These are phyloP conservation scores for Sporothrix curviconia DNA, from an alignment of 2,329 filamentous ascomycete species.

Conservation along the genomic window DNA sequence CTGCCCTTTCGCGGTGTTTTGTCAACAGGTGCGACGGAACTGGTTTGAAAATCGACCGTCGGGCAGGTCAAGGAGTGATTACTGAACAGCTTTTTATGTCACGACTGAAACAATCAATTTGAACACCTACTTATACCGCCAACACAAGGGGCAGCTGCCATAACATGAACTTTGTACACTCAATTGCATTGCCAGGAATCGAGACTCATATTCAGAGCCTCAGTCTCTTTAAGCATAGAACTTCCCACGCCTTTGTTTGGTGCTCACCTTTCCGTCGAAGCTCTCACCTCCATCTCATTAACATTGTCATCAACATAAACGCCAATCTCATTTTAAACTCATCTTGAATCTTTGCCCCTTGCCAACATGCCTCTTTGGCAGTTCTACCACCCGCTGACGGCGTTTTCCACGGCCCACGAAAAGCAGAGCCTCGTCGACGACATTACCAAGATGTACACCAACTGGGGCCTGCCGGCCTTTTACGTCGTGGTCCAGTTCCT, in stretches of 20 bases:
- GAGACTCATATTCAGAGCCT: too few species aligned
- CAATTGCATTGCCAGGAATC: too few species aligned
- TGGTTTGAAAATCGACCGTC: neutral
- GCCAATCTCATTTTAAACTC: neutral
- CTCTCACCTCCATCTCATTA: neutral
- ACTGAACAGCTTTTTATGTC: neutral
- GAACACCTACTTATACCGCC: neutral
- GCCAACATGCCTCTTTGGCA: slow-evolving; percentile 36
- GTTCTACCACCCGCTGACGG: slow-evolving; percentile 33
- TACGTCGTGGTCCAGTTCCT: slow-evolving; percentile 38
- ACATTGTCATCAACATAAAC: neutral
- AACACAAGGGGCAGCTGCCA: too few species aligned
- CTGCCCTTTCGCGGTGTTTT: neutral
- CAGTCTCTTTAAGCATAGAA: too few species aligned
- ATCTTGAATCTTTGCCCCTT: neutral
- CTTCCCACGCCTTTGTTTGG: too few species aligned
- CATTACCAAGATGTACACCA: slow-evolving; percentile 28
- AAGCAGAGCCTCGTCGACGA: slow-evolving; percentile 28
- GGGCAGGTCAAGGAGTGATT: neutral
- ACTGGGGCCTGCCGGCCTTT: slow-evolving; percentile 33
- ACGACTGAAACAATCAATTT: neutral
- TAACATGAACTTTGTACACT: too few species aligned
- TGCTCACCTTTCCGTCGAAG: neutral
- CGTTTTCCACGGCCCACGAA: slow-evolving; percentile 26
- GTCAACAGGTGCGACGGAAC: neutral